phyloP scores from a whole-genome alignment of 805 yeast species.

The Yamadazyma endophytica region DNA sequence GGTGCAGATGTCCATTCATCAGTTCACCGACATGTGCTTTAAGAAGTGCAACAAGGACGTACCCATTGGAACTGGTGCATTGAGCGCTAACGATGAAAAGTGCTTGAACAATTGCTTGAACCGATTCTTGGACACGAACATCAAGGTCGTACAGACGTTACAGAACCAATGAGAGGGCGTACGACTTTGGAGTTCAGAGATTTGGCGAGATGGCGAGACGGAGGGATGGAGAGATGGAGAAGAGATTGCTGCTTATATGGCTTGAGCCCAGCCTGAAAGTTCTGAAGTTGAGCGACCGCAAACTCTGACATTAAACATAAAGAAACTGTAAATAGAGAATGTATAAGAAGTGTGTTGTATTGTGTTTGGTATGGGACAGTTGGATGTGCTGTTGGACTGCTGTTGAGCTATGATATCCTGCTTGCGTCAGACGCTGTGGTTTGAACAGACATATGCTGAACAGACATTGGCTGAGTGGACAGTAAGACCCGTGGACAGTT shows the following conservation, averaged over 20 bases:
- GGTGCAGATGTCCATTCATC: constrained; percentile 82
- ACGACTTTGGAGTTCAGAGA: background rate
- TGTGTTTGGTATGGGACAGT: no score
- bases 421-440: no score
- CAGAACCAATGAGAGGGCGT: constrained; percentile 17
- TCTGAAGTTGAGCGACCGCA: background rate
- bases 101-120: constrained; percentile 81
- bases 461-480: background rate
- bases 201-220: no score
- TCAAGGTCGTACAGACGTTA: constrained; percentile 65
- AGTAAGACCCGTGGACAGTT: background rate
- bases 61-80: constrained; percentile 42
- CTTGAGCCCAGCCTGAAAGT: background rate
- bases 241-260: background rate
- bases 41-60: constrained; percentile 65
- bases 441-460: no score
- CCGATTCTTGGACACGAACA: constrained; percentile 83
- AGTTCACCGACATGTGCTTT: constrained; percentile 87
- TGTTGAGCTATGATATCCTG: no score
- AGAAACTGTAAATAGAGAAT: background rate
- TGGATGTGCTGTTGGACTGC: no score
- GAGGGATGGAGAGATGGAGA: background rate
- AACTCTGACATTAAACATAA: background rate
- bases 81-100: constrained; percentile 57
- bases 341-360: no score